Base-by-base conservation (phyloP, 768 basidiomycete genomes). In the Leccinum incarnatum region DNA sequence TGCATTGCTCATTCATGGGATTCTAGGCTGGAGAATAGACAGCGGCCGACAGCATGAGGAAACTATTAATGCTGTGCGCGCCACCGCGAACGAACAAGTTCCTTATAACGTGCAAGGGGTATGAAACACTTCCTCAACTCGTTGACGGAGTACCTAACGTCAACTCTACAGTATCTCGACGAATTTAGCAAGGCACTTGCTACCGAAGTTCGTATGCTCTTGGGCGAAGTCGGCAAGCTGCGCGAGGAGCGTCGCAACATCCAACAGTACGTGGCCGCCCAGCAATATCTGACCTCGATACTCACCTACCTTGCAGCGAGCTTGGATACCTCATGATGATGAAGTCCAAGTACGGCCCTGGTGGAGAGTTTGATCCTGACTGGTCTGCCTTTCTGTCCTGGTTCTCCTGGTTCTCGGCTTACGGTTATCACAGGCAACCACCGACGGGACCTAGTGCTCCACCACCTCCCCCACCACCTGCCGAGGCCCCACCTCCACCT, bases 181-280 rank as follows among this genome's bases (percentile, higher is more conserved):
- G 90, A 94, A 57, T 94, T 94, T 75, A 93, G 90, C 72, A 89
- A 86, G 70, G 87, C 92, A 1, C 74, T 94, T 49, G 90, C 92
- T 3, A 79, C 82, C 15, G 92, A 94, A 76, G 91, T 94, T 10
- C 85, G 90, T 30, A 87, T 91, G 81, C 78, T 94, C 14, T 81
- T 94, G 10, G 83, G 81, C 36, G 92, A 94, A 76, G 92, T 93
- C 42, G 90, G 91, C 42, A 89, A 87, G 64, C 77, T 94, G 49
- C 84, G 89, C 4, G 88, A 92, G 72, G 88, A 93, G 66, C 81
- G 86, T 65, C 84, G 91, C 46, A 82, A 80, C 23, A 77, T 93
- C 23, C 88, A 92, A 77, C 84, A 88, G 91, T 93, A 75, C 51
- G 89, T 82, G 15, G 0, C 29, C 49, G 47, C 45, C 50, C 30